Base-by-base conservation (phyloP, 78 protist species). In the Trichosphaerium sp. region DNA sequence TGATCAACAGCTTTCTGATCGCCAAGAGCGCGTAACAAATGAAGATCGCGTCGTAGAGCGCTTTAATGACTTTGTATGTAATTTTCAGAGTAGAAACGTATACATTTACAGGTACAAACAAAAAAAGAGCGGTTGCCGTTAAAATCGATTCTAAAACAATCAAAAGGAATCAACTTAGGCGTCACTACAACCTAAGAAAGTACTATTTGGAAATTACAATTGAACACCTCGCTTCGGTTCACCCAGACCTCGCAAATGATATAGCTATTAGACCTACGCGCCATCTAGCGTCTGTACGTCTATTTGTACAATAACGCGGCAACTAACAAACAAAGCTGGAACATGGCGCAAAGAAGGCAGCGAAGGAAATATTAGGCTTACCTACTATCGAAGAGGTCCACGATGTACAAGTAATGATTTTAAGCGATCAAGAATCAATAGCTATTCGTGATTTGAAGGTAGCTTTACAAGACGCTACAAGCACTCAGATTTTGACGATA, bases 331-430 rank as follows among this genome's bases (percentile, higher is more conserved):
- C n/a, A n/a, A n/a, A n/a, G n/a, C n/a, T n/a, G n/a, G n/a, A n/a
- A n/a, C n/a, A n/a, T n/a, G n/a, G n/a, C n/a, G n/a, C n/a, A n/a
- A n/a, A n/a, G n/a, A n/a, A n/a, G n/a, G n/a, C n/a, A n/a, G n/a
- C n/a, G n/a, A n/a, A n/a, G n/a, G n/a, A n/a, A n/a, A n/a, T n/a
- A n/a, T n/a, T n/a, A n/a, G n/a, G n/a, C n/a, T n/a, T n/a, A n/a
- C n/a, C n/a, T n/a, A n/a, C n/a, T n/a, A n/a, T n/a, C n/a, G 28
- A 54, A 52, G 71, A 63, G 25, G 32, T 40, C 7, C 62, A 39
- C 35, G 85, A 78, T 42, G 42, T 79, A 37, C 92, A 90, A 72
- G 28, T 89, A 43, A 26, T 66, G 52, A 72, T 88, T 52, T 49
- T 42, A 14, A 51, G 65, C 40, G 15, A 54, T 28, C 52, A 32